phyloP scores from a whole-genome alignment of 1,139 yeast genomes.

The Kluyveromyces sp. region DNA sequence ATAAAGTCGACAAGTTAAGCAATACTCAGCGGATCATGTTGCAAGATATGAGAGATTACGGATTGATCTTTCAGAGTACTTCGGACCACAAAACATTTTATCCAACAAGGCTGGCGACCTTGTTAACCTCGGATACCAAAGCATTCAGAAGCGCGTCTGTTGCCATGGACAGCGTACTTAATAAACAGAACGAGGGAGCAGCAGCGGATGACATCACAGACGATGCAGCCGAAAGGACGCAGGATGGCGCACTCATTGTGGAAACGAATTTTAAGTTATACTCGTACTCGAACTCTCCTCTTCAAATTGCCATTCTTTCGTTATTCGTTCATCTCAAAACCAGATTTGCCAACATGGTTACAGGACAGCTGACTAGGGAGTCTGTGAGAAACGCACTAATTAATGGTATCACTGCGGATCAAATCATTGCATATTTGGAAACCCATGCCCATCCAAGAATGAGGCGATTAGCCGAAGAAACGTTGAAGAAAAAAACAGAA shows the following conservation, averaged over 20 bases:
- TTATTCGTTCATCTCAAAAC: conserved; percentile 79
- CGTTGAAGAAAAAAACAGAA: conserved; percentile 57
- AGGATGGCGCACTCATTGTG: conserved; percentile 65
- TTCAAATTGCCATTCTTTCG: conserved; percentile 88
- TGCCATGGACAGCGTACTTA: conserved; percentile 57
- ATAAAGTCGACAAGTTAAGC: conserved; percentile 62
- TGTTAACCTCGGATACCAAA: conserved; percentile 77
- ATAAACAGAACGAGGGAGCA: conserved; percentile 30
- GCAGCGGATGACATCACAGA: conserved; percentile 29
- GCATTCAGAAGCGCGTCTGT: conserved; percentile 63
- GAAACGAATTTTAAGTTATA: conserved; percentile 92
- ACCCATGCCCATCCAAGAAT: conserved; percentile 94
- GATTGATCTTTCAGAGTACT: conserved; percentile 74
- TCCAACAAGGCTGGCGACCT: conserved; percentile 87
- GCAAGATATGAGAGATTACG: conserved; percentile 85
- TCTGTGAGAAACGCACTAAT: conserved; percentile 75
- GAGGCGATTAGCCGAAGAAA: conserved; percentile 64
- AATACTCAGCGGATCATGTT: conserved; percentile 82
- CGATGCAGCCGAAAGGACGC: conserved; percentile 19
- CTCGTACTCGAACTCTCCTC: conserved; percentile 91
- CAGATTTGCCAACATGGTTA: conserved; percentile 84
- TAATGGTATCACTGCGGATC: conserved; percentile 93
- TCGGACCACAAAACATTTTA: conserved; percentile 61
- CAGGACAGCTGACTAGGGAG: conserved; percentile 90
- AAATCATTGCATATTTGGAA: conserved; percentile 79